phyloP scores from a whole-genome alignment of 1,139 yeast genomes.

The Debaryomycetaceae sp. region DNA sequence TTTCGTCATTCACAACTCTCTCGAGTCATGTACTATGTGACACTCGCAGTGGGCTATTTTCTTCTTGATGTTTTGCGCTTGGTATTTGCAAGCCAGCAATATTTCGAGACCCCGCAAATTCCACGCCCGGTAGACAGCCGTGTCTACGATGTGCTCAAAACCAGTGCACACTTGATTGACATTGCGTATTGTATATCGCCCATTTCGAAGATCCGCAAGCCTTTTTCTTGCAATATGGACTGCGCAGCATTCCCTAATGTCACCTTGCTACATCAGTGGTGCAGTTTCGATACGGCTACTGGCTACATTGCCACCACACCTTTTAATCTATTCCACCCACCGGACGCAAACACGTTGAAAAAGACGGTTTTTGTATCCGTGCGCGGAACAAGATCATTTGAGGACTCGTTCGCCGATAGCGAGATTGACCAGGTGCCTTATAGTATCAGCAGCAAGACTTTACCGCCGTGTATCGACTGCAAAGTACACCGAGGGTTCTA shows the following conservation, averaged over 20 bases:
- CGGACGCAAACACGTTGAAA: conserved; percentile 7
- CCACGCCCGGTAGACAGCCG: conserved; percentile 10
- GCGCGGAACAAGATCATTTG: conserved; percentile 39
- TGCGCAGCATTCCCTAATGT: conserved; percentile 35
- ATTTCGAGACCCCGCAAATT: too few species aligned
- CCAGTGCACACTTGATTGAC: conserved; percentile 38
- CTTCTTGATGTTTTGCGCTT: too few species aligned
- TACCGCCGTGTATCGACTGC: conserved; percentile 30
- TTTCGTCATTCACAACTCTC: too few species aligned
- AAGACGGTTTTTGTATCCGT: conserved; percentile 30
- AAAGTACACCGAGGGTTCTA: conserved; percentile 39
- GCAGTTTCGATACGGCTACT: conserved; percentile 26
- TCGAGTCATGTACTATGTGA: too few species aligned
- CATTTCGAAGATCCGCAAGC: conserved; percentile 21
- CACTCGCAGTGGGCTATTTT: too few species aligned
- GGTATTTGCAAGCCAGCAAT: too few species aligned
- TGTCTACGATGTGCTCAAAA: conserved; percentile 20
- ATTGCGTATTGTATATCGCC: conserved; percentile 39
- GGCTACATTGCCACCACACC: conserved; percentile 30
- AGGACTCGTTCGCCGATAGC: conserved; percentile 35
- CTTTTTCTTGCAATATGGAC: conserved; percentile 34
- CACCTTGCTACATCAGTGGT: conserved; percentile 37
- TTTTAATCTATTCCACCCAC: conserved; percentile 15
- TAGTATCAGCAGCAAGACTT: conserved; percentile 11
- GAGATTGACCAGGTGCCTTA: conserved; percentile 28